Conservation (phyloP, 208 protist genomes). For the Sergeia podlipaevii region DNA sequence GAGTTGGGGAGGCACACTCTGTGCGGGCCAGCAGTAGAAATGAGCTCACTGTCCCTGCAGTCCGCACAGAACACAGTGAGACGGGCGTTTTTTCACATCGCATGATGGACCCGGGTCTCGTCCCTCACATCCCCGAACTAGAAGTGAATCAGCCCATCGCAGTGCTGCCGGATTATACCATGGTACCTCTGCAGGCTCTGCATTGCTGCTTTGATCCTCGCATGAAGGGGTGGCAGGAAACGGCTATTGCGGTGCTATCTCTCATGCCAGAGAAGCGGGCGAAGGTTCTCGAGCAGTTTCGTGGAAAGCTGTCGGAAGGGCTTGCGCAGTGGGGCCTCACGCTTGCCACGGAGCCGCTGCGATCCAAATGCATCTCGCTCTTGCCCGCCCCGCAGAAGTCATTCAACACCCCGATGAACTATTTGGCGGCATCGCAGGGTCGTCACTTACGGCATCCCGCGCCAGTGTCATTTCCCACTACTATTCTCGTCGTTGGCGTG, state of each 20-base stretch:
- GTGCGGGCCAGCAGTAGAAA: too few species aligned
- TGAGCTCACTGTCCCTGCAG: not conserved
- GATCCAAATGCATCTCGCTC: slow-evolving; percentile 47
- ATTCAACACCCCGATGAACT: not conserved
- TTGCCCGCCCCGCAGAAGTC: slow-evolving; percentile 58
- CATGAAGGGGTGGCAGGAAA: slow-evolving; percentile 70
- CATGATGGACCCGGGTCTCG: slow-evolving; percentile 30
- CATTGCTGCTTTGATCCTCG: slow-evolving; percentile 87
- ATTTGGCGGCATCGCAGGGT: not conserved
- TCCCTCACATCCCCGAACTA: slow-evolving; percentile 29
- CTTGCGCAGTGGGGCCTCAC: slow-evolving; percentile 67
- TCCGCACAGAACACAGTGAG: not conserved
- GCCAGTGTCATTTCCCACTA: slow-evolving; percentile 40
- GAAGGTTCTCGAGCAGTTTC: slow-evolving; percentile 43
- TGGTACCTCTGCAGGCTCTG: slow-evolving; percentile 76
- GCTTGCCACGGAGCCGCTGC: slow-evolving; percentile 30
- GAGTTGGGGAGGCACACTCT: too few species aligned
- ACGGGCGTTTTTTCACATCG: not conserved
- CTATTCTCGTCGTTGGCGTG: slow-evolving; percentile 55
- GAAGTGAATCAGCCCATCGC: slow-evolving; percentile 77
- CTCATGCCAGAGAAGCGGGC: slow-evolving; percentile 64
- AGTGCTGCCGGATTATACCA: slow-evolving; percentile 45
- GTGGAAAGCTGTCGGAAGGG: slow-evolving; percentile 20
- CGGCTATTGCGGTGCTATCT: slow-evolving; percentile 51
- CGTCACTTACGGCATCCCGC: slow-evolving; percentile 22